These are phyloP conservation scores for Rubroshorea leprosula DNA, from an alignment of 345 rosid genomes.

Conservation along the genomic window DNA sequence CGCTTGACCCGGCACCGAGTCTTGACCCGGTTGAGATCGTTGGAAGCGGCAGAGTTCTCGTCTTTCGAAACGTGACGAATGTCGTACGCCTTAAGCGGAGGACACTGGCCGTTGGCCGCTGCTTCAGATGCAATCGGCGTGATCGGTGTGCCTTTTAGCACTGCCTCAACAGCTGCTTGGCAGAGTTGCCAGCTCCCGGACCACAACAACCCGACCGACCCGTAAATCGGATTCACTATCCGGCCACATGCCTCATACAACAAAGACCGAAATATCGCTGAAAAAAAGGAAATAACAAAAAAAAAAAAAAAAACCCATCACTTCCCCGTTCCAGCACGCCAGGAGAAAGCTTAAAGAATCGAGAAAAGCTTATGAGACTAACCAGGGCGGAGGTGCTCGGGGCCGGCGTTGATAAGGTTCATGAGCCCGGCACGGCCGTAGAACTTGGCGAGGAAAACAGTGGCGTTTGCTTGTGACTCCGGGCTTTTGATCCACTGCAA, in stretches of 20 bases:
- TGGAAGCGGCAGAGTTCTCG: slow-evolving; percentile 45
- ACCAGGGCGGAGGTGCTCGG: slow-evolving; percentile 97
- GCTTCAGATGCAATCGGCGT: slow-evolving; percentile 64
- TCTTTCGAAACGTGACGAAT: slow-evolving; percentile 85
- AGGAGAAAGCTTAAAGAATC: neutral
- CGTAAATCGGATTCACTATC: slow-evolving; percentile 91
- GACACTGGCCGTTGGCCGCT: slow-evolving; percentile 62
- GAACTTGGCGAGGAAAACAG: slow-evolving; percentile 93
- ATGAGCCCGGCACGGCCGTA: slow-evolving; percentile 96
- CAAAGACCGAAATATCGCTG: slow-evolving; percentile 93
- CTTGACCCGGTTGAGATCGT: slow-evolving; percentile 33
- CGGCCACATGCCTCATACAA: slow-evolving; percentile 97
- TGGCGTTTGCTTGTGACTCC: slow-evolving; percentile 91
- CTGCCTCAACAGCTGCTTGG: slow-evolving; percentile 92
- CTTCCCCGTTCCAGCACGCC: neutral
- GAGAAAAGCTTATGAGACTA: neutral
- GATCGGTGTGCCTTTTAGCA: slow-evolving; percentile 77
- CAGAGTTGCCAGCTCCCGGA: slow-evolving; percentile 96
- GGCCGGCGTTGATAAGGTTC: slow-evolving; percentile 96
- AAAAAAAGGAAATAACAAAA: neutral
- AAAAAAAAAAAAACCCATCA: neutral
- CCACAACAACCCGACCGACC: slow-evolving; percentile 90
- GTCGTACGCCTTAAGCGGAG: slow-evolving; percentile 72
- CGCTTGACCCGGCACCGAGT: slow-evolving; percentile 50
- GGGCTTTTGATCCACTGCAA: slow-evolving; percentile 93